Conservation (phyloP, 2,329 filamentous ascomycete genomes). For the Fusarium nodosum region DNA sequence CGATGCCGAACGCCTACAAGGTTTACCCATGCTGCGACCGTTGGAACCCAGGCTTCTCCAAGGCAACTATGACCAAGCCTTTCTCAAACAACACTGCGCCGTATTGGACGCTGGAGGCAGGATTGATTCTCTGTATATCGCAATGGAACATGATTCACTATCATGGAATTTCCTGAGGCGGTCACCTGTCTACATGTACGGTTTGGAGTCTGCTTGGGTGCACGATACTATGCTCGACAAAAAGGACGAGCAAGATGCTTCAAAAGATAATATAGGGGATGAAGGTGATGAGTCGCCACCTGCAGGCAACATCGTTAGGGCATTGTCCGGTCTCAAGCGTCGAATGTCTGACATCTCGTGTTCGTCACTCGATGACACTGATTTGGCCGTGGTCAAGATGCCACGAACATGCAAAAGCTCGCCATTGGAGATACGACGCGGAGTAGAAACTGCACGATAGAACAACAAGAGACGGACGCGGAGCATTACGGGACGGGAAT, state of each 20-base stretch:
- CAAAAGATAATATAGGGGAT: slow-evolving; percentile 51
- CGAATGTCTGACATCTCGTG: slow-evolving; percentile 66
- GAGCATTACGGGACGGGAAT: neutral
- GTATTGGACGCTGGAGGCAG: slow-evolving; percentile 67
- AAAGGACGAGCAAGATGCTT: slow-evolving; percentile 46
- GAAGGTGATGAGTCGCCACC: slow-evolving; percentile 43
- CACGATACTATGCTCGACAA: slow-evolving; percentile 65
- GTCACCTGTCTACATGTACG: slow-evolving; percentile 63
- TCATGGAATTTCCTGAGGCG: slow-evolving; percentile 67
- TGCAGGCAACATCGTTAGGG: slow-evolving; percentile 43
- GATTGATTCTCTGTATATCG: slow-evolving; percentile 71
- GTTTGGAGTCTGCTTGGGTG: slow-evolving; percentile 68
- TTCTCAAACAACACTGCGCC: slow-evolving; percentile 68
- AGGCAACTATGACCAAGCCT: slow-evolving; percentile 63
- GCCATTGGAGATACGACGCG: slow-evolving; percentile 56
- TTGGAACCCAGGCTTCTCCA: slow-evolving; percentile 61
- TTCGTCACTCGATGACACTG: slow-evolving; percentile 52
- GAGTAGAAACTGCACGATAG: slow-evolving; percentile 46
- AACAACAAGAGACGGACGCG: neutral
- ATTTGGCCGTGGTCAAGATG: slow-evolving; percentile 55
- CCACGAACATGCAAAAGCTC: slow-evolving; percentile 58
- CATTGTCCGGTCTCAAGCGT: slow-evolving; percentile 61
- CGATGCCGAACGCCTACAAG: slow-evolving; percentile 66
- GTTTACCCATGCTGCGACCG: slow-evolving; percentile 71
- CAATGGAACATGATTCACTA: slow-evolving; percentile 67